phyloP scores from a whole-genome alignment of 179 eudicot genomes.

The Nepenthes alata region DNA sequence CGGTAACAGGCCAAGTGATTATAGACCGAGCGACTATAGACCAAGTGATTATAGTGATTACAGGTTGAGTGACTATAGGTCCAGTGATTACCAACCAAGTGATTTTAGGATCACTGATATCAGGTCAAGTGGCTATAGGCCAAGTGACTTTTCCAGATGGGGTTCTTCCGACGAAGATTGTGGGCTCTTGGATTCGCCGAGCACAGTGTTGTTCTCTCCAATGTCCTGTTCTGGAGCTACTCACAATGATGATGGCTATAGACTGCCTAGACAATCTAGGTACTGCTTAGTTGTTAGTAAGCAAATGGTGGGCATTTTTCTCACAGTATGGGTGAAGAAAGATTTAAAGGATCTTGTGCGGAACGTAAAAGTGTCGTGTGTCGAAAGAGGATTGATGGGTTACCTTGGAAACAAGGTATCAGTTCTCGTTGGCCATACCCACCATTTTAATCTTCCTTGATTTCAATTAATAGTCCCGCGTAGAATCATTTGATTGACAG shows the following conservation, averaged over 20 bases:
- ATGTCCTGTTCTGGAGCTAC: conserved; percentile 36
- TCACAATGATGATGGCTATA: conserved; percentile 35
- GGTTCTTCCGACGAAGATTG: conserved; percentile 33
- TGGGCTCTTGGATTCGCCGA: conserved; percentile 30
- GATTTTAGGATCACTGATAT: background rate
- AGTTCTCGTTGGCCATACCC: background rate
- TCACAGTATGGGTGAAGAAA: conserved; percentile 34
- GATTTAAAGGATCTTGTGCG: conserved; percentile 33
- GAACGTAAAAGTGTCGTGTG: conserved; percentile 37
- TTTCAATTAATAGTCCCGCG: too few relatives aligned
- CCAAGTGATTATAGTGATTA: conserved; percentile 55
- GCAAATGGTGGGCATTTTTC: conserved; percentile 41
- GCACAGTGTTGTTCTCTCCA: conserved; percentile 27
- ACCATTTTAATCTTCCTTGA: too few relatives aligned
- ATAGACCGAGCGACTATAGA: conserved; percentile 46
- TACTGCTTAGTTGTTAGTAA: conserved; percentile 40
- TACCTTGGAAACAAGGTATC: conserved; percentile 41
- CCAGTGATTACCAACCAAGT: conserved; percentile 31
- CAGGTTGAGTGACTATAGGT: conserved; percentile 27
- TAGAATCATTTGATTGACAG: too few relatives aligned
- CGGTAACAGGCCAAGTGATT: conserved; percentile 55
- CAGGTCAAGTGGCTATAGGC: too few relatives aligned
- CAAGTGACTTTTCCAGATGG: conserved; percentile 49
- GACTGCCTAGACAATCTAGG: conserved; percentile 26
- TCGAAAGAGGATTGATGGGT: conserved; percentile 40